These are phyloP conservation scores for Chenopodium berlandieri DNA, from an alignment of 148 eudicot genomes.

Conservation along the genomic window DNA sequence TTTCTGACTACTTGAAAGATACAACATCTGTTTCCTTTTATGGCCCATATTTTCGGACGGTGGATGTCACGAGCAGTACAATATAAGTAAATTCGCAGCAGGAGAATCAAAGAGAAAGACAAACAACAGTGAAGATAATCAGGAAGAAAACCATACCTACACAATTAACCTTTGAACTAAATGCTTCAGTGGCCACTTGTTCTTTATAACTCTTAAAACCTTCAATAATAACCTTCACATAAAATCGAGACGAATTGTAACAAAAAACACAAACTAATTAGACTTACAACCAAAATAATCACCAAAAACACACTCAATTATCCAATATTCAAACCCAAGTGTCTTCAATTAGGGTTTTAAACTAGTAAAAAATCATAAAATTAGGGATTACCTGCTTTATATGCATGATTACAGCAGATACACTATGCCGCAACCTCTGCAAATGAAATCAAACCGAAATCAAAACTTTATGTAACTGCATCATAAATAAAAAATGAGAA, in stretches of 20 bases:
- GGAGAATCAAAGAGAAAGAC: neutral
- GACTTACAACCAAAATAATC: neutral
- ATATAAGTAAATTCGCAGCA: neutral
- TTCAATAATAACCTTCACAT: slow-evolving; percentile 74
- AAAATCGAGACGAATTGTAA: neutral
- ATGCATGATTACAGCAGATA: slow-evolving; percentile 43
- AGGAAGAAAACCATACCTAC: slow-evolving; percentile 55
- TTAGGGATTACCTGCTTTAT: slow-evolving; percentile 60
- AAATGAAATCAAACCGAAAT: slow-evolving; percentile 11
- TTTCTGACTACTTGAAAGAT: neutral
- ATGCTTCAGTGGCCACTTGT: slow-evolving; percentile 82
- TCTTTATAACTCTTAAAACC: slow-evolving; percentile 98
- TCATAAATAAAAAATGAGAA: neutral
- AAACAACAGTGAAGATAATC: neutral
- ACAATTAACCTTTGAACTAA: slow-evolving; percentile 91
- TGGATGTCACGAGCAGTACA: too few relatives aligned
- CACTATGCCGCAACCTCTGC: slow-evolving; percentile 22
- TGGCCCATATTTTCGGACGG: too few relatives aligned
- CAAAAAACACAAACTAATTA: neutral
- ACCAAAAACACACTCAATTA: neutral
- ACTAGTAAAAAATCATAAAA: neutral
- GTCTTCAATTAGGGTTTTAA: slow-evolving; percentile 12
- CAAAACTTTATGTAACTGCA: neutral
- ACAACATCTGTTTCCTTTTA: neutral
- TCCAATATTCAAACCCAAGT: neutral